Percentiles rank a stretch among this genome's conserved stretches.
Conservation (phyloP, 345 rosid species). For the Lenwebbia sp. region DNA sequence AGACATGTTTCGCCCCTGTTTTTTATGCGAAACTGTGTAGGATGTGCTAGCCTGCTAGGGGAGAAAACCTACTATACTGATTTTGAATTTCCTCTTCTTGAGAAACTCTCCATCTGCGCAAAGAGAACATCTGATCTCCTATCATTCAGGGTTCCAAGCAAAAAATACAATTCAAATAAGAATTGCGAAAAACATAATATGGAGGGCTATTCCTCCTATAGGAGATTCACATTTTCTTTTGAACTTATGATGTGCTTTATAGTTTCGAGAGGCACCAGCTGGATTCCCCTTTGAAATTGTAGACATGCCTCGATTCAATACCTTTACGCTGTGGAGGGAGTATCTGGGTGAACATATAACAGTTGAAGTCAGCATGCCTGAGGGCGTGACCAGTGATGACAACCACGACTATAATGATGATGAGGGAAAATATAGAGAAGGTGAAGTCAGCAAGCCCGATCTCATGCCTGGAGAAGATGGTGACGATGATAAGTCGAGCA, state of each 20-base stretch:
- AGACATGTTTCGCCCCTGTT: neutral
- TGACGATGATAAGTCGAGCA: conserved; percentile 21
- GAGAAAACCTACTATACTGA: neutral
- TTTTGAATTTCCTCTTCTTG: neutral
- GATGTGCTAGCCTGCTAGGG: neutral
- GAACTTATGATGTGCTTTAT: neutral
- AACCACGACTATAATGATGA: conserved; percentile 25
- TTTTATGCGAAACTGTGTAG: neutral
- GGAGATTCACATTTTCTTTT: neutral
- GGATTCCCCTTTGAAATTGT: conserved; percentile 75
- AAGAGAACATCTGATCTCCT: neutral
- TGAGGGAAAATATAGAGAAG: no score
- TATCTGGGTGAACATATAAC: conserved; percentile 55
- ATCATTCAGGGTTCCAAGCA: neutral
- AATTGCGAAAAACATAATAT: neutral
- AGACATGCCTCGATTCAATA: conserved; percentile 56
- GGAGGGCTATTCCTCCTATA: neutral
- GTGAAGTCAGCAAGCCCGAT: no score
- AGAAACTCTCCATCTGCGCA: neutral
- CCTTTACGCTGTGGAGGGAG: conserved; percentile 46
- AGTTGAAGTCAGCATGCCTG: conserved; percentile 85
- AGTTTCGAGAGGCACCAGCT: conserved; percentile 56
- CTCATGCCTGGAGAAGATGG: no score
- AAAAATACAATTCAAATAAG: neutral
- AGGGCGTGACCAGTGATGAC: conserved; percentile 49